These are phyloP conservation scores for Saccharomyces hybrid DNA, from an alignment of 1,139 yeast genomes.

Conservation along the genomic window DNA sequence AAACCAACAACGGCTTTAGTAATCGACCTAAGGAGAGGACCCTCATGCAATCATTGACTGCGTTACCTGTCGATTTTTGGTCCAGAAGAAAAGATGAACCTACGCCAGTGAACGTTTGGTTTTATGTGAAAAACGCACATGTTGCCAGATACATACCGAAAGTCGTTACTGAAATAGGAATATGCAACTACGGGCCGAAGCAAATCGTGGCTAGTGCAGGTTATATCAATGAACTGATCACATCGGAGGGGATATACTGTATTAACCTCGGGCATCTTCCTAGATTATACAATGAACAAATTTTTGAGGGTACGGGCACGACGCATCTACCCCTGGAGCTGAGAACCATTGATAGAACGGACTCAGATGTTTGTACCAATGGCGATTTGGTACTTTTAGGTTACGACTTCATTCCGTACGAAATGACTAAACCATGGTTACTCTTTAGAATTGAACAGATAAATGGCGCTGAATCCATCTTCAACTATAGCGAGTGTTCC, in stretches of 20 bases:
- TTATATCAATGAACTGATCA: slow-evolving; percentile 16
- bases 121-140: slow-evolving; percentile 4
- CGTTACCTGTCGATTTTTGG: neutral
- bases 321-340: slow-evolving; percentile 3
- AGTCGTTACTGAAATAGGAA: slow-evolving; percentile 5
- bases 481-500: slow-evolving; percentile 2
- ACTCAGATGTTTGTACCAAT: slow-evolving; percentile 3
- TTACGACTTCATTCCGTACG: slow-evolving; percentile 14
- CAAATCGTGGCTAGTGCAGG: slow-evolving; percentile 4
- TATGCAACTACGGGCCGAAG: slow-evolving; percentile 1
- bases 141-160: slow-evolving; percentile 3
- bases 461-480: slow-evolving; percentile 4
- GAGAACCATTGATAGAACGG: slow-evolving; percentile 5
- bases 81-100: neutral
- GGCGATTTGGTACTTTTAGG: slow-evolving; percentile 13
- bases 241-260: slow-evolving; percentile 17
- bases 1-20: neutral
- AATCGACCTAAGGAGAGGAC: neutral
- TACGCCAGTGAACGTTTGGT: slow-evolving; percentile 7
- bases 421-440: slow-evolving; percentile 12
- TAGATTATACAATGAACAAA: neutral
- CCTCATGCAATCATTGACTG: neutral
- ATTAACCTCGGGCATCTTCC: slow-evolving; percentile 15
- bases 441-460: slow-evolving; percentile 11
- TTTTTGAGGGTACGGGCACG: neutral